Base-by-base conservation (phyloP, 352 stramenopile genomes). In the Achlya hypogyna region DNA sequence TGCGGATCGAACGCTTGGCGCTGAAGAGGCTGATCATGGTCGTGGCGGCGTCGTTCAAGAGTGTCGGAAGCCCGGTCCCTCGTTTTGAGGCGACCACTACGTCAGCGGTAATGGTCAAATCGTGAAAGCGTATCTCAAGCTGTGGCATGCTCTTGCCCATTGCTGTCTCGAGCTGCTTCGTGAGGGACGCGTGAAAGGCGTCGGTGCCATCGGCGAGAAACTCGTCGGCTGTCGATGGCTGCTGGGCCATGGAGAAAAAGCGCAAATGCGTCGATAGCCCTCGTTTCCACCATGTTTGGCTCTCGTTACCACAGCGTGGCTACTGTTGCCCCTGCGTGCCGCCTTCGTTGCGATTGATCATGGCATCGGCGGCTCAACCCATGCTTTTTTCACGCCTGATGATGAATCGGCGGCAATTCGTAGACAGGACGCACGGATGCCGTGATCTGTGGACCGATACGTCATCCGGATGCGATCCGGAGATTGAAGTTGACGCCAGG, bases 91-190 rank as follows among this genome's bases (percentile, higher is more conserved):
- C 53, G 0, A 62, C 32, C 18, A 49, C n/a, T 2, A 62, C 14
- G 27, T 88, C 69, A 0, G 78, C 79, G 22, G 74, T 75, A 22
- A 87, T 58, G 14, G 74, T 75, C 51, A 88, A 43, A 53, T 88
- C 40, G 1, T 69, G 53, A 60, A 86, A 84, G 23, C 75, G 79
- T 27, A 88, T 72, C 56, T 88, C 79, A 67, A 86, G 78, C 53
- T 86, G 78, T 1, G 78, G 79, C 66, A 85, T 75, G 18, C 69
- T 63, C 16, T 69, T 66, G 53, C 78, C 78, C n/a, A 84, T 60
- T 1, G 76, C 70, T 1, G 47, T 71, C 54, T 86, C 76, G 38
- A 62, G 53, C 22, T 62, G 27, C n/a, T 12, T 22, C 5, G 31
- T 27, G 16, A 62, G 16, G 14, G 32, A 27, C 5, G 27, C 53